These are phyloP conservation scores for Nemania abortiva DNA, from an alignment of 2,329 filamentous ascomycete species.

Conservation along the genomic window DNA sequence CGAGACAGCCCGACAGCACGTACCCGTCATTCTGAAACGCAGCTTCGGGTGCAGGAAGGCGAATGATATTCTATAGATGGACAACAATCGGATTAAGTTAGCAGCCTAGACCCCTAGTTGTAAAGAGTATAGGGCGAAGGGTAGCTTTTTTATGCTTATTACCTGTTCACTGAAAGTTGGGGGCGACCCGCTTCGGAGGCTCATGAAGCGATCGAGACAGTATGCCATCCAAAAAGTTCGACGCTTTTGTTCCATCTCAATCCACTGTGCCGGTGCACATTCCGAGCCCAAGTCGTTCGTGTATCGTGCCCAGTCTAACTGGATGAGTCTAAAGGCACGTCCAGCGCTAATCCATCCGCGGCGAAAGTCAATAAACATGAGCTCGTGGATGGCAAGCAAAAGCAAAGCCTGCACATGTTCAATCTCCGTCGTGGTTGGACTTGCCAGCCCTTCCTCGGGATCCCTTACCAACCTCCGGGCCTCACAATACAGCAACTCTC, in stretches of 20 bases:
- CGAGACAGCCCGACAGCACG: conserved; percentile 46
- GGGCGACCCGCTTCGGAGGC: conserved; percentile 49
- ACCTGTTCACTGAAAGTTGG: conserved; percentile 51
- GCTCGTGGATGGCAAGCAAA: conserved; percentile 54
- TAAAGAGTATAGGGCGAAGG: background rate
- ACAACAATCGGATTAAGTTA: conserved; percentile 13
- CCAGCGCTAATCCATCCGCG: conserved; percentile 55
- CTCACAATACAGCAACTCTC: conserved; percentile 23
- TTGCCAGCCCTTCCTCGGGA: conserved; percentile 7
- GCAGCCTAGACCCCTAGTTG: background rate
- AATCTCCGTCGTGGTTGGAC: conserved; percentile 32
- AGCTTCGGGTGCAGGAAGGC: conserved; percentile 53
- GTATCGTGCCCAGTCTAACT: conserved; percentile 53
- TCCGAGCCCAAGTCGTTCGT: conserved; percentile 46
- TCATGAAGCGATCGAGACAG: conserved; percentile 53
- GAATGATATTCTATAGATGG: conserved; percentile 49
- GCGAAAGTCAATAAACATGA: conserved; percentile 51
- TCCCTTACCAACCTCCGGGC: conserved; percentile 21
- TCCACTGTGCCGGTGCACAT: conserved; percentile 39
- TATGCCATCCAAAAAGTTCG: conserved; percentile 58
- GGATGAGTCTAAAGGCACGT: conserved; percentile 53
- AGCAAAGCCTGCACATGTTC: conserved; percentile 55
- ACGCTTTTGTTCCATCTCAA: conserved; percentile 52
- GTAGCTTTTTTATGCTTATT: conserved; percentile 11
- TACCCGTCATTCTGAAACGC: conserved; percentile 53